Base-by-base conservation (phyloP, 306 rosid genomes). In the Fagus sylvatica region DNA sequence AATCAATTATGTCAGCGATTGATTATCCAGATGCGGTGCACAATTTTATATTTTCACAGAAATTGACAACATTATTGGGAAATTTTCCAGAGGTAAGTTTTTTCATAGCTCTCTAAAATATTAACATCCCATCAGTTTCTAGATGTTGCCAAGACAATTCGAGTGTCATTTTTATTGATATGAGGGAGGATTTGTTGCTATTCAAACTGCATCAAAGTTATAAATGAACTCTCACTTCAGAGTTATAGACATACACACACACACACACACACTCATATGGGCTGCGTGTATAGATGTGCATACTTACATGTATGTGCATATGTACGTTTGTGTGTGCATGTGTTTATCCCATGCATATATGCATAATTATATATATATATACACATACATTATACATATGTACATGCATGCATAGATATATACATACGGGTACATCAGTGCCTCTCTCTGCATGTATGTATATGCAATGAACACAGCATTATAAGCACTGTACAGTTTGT, bases 61-160 rank as follows among this genome's bases (percentile, higher is more conserved):
- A 89, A 87, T 74, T 94, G 86, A 82, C 88, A 33, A 75, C 85
- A 1, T 77, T 92, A 36, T 80, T 94, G 85, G 98, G 97, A 80
- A 91, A 92, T 56, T 94, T 94, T 85, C 98, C 98, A 3, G 97
- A 92, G 98, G 98, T 90, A 82, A 83, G 74, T 22, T 75, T 53
- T 76, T 72, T 19, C 22, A 22, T 48, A 67, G 46, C 75, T 41
- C 46, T 36, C 73, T 55, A 22, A 13, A 42, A 64, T 69, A 34
- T 75, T 13, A 43, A 46, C 48, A 32, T 74, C n/a, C 22, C 30
- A 46, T 72, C 69, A 69, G n/a, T 72, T 56, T 79, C 16, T 51
- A 56, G 74, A 54, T 70, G 30, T 70, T 64, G 22, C 54, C 17
- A 15, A 62, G 66, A 60, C 30, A 65, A n/a, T 39, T 65, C 3